These are phyloP conservation scores for Scenedesmus sp. DNA, from an alignment of 163 green algal genomes.

Conservation along the genomic window DNA sequence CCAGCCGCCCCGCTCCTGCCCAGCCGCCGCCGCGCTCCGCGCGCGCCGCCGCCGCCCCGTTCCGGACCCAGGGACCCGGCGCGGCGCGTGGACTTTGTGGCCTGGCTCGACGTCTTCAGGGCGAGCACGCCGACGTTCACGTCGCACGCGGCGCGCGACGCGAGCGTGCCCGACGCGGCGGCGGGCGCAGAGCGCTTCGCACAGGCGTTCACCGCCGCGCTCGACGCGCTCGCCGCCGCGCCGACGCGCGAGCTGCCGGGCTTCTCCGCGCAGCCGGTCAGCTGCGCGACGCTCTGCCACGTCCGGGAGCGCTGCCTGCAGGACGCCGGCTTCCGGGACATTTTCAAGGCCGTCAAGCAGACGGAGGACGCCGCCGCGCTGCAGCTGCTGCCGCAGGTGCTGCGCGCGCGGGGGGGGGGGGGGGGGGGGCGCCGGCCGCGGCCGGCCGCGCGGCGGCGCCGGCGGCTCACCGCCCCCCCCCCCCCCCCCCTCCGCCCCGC, in stretches of 20 bases:
- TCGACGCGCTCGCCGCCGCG: slow-evolving; percentile 36
- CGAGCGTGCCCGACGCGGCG: not conserved
- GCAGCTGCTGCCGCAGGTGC: slow-evolving; percentile 55
- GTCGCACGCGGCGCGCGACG: slow-evolving; percentile 23
- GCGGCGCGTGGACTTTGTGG: slow-evolving; percentile 2
- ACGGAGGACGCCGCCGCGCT: slow-evolving; percentile 68
- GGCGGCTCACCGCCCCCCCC: too few relatives aligned
- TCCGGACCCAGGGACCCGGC: not conserved
- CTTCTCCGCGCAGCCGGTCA: slow-evolving; percentile 35
- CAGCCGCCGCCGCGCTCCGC: not conserved
- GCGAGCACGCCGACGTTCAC: slow-evolving; percentile 51
- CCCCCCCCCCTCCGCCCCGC: too few relatives aligned
- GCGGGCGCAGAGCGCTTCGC: slow-evolving; percentile 40
- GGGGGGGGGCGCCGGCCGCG: too few relatives aligned
- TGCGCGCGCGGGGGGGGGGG: too few relatives aligned
- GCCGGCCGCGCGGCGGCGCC: too few relatives aligned
- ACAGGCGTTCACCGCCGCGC: slow-evolving; percentile 30
- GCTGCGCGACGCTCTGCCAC: slow-evolving; percentile 44
- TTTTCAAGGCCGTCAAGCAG: slow-evolving; percentile 68
- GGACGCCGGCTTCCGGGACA: slow-evolving; percentile 61
- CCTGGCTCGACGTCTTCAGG: slow-evolving; percentile 55
- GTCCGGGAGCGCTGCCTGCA: slow-evolving; percentile 61
- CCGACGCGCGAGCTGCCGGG: slow-evolving; percentile 12
- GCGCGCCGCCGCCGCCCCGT: not conserved
- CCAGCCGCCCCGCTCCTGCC: not conserved